phyloP scores from a whole-genome alignment of 768 basidiomycete genomes.

The Clavaria fumosa region DNA sequence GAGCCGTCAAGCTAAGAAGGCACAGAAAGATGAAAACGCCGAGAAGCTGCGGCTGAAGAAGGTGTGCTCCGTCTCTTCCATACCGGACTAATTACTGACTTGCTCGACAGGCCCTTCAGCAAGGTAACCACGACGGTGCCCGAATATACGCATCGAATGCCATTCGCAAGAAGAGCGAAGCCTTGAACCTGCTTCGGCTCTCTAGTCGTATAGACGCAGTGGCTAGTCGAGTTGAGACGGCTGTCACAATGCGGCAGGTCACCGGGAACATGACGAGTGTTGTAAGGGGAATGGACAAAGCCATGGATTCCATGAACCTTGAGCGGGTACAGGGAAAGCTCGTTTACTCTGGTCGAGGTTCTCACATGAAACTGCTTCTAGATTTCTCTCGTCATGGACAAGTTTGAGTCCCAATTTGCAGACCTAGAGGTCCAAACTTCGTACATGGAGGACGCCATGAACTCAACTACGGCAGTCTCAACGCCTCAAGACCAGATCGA shows the following conservation, averaged over 20 bases:
- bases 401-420: constrained; percentile 91
- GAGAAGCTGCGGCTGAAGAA: constrained; percentile 92
- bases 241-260: constrained; percentile 93
- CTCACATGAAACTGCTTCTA: too few relatives aligned
- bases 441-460: constrained; percentile 97
- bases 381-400: constrained; percentile 99
- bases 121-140: constrained; percentile 94
- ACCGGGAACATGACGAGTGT: constrained; percentile 95
- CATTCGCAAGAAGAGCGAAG: constrained; percentile 94
- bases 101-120: constrained; percentile 66
- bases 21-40: constrained; percentile 81
- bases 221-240: constrained; percentile 92
- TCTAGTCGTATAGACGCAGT: constrained; percentile 93
- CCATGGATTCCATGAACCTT: constrained; percentile 98
- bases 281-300: constrained; percentile 95
- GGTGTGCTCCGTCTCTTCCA: constrained; percentile 26
- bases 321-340: constrained; percentile 68
- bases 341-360: too few relatives aligned
- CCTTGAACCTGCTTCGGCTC: constrained; percentile 79
- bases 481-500: constrained; percentile 98
- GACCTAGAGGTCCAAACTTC: constrained; percentile 97
- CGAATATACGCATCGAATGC: constrained; percentile 97
- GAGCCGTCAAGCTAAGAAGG: constrained; percentile 90
- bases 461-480: constrained; percentile 77
- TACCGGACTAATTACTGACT: constrained; percentile 4